Base-by-base conservation (phyloP, 805 yeast species). In the Candida wancherniae region DNA sequence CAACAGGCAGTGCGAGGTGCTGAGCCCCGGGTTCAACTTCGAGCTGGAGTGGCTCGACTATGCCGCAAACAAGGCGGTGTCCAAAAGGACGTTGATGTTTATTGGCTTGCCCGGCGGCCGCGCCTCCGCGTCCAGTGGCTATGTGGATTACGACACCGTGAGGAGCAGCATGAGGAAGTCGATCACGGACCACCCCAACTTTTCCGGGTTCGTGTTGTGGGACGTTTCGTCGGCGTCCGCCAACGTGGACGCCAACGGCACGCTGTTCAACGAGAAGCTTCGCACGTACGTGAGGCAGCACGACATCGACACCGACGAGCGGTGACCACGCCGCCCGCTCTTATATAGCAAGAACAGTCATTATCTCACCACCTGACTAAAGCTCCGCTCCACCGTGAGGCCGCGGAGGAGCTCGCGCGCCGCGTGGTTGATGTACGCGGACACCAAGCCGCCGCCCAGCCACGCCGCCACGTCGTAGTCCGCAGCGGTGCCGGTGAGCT, bases 201-300 rank as follows among this genome's bases (percentile, higher is more conserved):
- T 87, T 44, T 81, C 81, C 14, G 83, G 87, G 19, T 73, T 88
- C 49, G 75, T 81, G 71, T 61, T 87, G 39, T 88, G 97, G 97
- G 95, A 86, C 45, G 84, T 86, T 10, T 66, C 80, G 7, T 75
- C 75, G 42, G 73, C 73, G 12, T 69, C 71, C 47, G 56, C 65
- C 37, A 68, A 73, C 42, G 31, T 28, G 15, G 63, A 68, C 32
- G 24, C 26, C 4, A 23, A 17, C 6, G 45, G 45, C 11, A 40
- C 25, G 9, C 27, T 34, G 2, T 41, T 20, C 22, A 31, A 36
- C 29, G 25, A 36, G 26, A 29, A 39, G 24, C 31, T 39, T 6
- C 9, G 17, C n/a, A n/a, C n/a, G n/a, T n/a, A n/a, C n/a, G n/a
- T n/a, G n/a, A n/a, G n/a, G n/a, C n/a, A n/a, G n/a, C n/a, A n/a